Evolutionary conservation across 805 yeast species (phyloP), one percentile per base, ranked within the genome.

Genomic region (Myxozyma melibiosi): DNA sequence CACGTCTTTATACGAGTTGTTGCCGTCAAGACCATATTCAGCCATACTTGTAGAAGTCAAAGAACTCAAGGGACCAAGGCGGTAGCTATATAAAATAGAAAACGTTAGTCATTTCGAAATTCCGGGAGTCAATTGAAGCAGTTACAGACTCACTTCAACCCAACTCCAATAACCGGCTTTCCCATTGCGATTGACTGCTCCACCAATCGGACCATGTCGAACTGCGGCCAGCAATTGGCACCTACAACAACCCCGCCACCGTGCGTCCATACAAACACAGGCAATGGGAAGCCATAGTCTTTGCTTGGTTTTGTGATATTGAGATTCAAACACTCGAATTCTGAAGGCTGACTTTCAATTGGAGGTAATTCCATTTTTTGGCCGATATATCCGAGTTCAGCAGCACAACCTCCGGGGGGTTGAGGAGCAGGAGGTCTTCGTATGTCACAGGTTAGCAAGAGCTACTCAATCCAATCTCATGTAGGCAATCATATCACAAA

Each of bases 1-100:
- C 4, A 51, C 20, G 62, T 78, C 81, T 76, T 76, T 74, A 30
- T 78, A 70, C 4, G 79, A 79, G 53, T 70, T 71, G 61, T 79
- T 76, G 2, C 70, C 70, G 31, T 28, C 30, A 5, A 31, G 34
- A 13, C 57, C 57, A 16, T 16, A 4, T 11, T 41, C 27, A 8
- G 35, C 28, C 34, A 71, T 62, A 62, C 80, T 77, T 69, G 73
- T 73, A 6, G 71, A 58, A 1, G 76, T 63, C 18, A 76, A 51
- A 56, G 76, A 74, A 3, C 79, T 79, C 63, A 76, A 74, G 53
- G 74, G 67, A 51, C 74, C 75, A 41, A 76, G 65, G 51, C 80
- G 65, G 60, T 76, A 60, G 35, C 48, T 51, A 14, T 13, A 2
- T 6, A 4, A 9, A 28, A 7, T 6, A 6, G 44, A 8, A 37